Evolutionary conservation across 371 early-diverging fungal species (phyloP).

Genomic region (Coemansia sp.): DNA sequence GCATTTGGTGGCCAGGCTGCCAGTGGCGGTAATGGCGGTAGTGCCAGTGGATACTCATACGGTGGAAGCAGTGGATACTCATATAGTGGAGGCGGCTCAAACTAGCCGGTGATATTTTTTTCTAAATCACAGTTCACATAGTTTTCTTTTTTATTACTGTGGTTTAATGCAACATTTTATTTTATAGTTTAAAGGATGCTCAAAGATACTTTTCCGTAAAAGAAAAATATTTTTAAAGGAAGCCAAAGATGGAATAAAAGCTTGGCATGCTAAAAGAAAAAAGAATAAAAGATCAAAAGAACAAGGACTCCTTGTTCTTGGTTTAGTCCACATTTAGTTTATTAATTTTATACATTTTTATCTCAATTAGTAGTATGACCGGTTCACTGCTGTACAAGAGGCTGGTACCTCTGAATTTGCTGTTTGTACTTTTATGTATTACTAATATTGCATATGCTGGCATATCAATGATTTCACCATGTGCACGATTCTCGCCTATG

Average conservation of each 20-base stretch:
- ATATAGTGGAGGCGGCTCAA: neutral
- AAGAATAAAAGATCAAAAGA: neutral
- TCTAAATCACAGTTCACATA: no score
- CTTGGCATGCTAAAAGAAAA: neutral
- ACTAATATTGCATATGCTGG: slow-evolving; percentile 5
- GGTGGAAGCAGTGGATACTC: neutral
- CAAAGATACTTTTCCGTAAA: neutral
- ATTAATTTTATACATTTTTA: slow-evolving; percentile 1
- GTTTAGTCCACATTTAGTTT: neutral
- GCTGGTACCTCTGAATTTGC: neutral
- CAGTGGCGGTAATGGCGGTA: neutral
- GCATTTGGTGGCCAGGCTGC: neutral
- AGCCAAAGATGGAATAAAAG: neutral
- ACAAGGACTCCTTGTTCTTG: neutral
- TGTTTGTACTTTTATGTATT: slow-evolving; percentile 2
- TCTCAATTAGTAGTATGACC: slow-evolving; percentile 3
- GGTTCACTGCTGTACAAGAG: slow-evolving; percentile 5
- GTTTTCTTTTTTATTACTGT: neutral
- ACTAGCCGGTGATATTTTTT: neutral
- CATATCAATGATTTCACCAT: slow-evolving; percentile 20
- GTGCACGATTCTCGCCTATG: slow-evolving; percentile 16
- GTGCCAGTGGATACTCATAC: no score
- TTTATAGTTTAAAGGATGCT: neutral
- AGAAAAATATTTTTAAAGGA: neutral
- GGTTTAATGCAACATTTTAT: neutral